phyloP scores from a whole-genome alignment of 768 basidiomycete species.

The Lactarius deliciosus region DNA sequence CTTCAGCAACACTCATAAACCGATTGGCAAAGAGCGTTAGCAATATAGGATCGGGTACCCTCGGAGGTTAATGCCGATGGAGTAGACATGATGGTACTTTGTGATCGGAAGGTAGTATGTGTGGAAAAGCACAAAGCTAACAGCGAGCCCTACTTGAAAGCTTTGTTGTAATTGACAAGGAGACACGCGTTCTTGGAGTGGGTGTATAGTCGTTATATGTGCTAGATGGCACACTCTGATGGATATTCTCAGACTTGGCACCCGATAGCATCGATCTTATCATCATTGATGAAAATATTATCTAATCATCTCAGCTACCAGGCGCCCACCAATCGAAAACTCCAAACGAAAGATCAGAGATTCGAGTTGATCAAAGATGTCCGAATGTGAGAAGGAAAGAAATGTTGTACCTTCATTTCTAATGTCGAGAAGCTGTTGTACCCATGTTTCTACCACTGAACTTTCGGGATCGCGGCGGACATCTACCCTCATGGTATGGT shows the following conservation, averaged over 20 bases:
- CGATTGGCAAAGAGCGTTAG: slow-evolving; percentile 93
- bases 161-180: background rate
- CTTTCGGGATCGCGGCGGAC: too few relatives aligned
- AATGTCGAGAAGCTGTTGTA: too few relatives aligned
- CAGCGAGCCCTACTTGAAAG: background rate
- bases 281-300: background rate
- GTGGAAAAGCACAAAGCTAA: background rate
- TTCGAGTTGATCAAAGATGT: too few relatives aligned
- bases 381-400: too few relatives aligned
- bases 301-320: background rate
- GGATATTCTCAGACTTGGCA: background rate
- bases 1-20: slow-evolving; percentile 97
- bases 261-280: background rate
- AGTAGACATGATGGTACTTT: background rate
- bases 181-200: background rate
- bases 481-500: too few relatives aligned
- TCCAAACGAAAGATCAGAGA: too few relatives aligned
- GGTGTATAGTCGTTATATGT: background rate
- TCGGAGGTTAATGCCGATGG: slow-evolving; percentile 10
- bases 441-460: too few relatives aligned
- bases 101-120: background rate
- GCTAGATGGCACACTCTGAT: background rate
- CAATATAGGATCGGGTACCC: slow-evolving; percentile 79
- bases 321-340: too few relatives aligned
- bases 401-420: too few relatives aligned